Evolutionary conservation across 2,329 filamentous ascomycete genomes (phyloP).

Genomic region (Shiraia bambusicola): DNA sequence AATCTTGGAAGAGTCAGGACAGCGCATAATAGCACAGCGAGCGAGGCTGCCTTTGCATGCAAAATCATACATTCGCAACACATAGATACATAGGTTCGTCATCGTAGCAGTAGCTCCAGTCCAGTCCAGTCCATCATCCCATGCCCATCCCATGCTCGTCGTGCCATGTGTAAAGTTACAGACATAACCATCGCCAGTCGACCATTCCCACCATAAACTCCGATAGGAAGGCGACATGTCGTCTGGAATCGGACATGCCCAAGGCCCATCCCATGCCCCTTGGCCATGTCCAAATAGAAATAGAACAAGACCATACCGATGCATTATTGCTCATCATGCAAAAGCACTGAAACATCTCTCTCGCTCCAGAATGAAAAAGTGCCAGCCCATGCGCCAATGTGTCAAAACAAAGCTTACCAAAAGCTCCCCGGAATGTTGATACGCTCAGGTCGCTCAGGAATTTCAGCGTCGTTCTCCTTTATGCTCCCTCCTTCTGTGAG

Average conservation of each 20-base stretch:
- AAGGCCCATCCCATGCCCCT: background rate
- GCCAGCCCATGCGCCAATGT: conserved; percentile 3
- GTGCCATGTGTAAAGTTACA: conserved; percentile 11
- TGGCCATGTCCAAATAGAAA: background rate
- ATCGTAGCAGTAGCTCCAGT: conserved; percentile 3
- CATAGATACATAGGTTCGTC: conserved; percentile 27
- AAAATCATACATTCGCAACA: conserved; percentile 31
- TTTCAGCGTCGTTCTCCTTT: conserved; percentile 48
- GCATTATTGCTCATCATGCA: background rate
- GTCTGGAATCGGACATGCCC: no score
- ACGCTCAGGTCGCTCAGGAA: conserved; percentile 9
- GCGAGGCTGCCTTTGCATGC: no score
- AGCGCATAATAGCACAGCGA: no score
- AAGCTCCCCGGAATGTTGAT: conserved; percentile 9
- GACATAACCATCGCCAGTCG: conserved; percentile 6
- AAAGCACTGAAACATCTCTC: background rate
- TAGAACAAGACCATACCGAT: background rate
- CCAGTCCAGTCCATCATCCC: conserved; percentile 6
- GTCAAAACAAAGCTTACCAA: conserved; percentile 2
- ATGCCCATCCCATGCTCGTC: conserved; percentile 4
- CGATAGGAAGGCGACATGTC: no score
- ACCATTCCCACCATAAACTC: background rate
- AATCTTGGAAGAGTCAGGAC: no score
- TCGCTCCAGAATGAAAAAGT: conserved; percentile 7
- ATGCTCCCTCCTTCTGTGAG: conserved; percentile 52